These are phyloP conservation scores for Picea engelmannii DNA, from an alignment of 83 land plant genomes.

Conservation along the genomic window DNA sequence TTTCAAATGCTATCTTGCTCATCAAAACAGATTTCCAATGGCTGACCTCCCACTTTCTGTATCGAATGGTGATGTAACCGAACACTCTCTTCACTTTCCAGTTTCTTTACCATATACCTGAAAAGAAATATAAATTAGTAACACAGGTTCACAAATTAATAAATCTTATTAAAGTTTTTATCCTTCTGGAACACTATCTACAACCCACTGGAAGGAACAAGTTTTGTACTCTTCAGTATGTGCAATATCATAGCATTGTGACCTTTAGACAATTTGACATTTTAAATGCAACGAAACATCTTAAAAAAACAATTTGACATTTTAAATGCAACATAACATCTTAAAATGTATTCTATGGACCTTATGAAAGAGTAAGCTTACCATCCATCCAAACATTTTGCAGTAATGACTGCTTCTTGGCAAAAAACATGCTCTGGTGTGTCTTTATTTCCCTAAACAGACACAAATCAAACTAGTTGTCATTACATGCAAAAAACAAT, in stretches of 20 bases:
- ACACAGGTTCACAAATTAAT: neutral
- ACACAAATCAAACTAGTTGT: neutral
- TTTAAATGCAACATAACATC: neutral
- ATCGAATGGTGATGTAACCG: neutral
- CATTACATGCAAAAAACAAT: neutral
- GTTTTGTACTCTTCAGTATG: neutral
- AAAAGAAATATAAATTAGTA: neutral
- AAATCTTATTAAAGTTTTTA: neutral
- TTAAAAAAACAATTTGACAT: neutral
- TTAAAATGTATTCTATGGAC: neutral
- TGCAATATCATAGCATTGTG: neutral
- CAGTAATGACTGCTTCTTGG: conserved; percentile 5
- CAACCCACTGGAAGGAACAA: too few species aligned
- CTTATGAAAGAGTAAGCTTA: neutral
- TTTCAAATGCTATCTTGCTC: neutral
- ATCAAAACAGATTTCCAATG: neutral
- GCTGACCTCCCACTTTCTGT: neutral
- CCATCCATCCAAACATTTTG: conserved; percentile 10
- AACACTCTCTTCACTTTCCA: neutral
- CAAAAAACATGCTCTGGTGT: neutral
- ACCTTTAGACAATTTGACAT: neutral
- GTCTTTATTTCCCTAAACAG: neutral
- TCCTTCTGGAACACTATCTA: too few species aligned
- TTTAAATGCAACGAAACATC: neutral
- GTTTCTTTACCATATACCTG: conserved; percentile 7